Evolutionary conservation across 2,329 filamentous ascomycete genomes (phyloP), one percentile per base, ranked within the genome.

Genomic region (Coniochaeta sp.): DNA sequence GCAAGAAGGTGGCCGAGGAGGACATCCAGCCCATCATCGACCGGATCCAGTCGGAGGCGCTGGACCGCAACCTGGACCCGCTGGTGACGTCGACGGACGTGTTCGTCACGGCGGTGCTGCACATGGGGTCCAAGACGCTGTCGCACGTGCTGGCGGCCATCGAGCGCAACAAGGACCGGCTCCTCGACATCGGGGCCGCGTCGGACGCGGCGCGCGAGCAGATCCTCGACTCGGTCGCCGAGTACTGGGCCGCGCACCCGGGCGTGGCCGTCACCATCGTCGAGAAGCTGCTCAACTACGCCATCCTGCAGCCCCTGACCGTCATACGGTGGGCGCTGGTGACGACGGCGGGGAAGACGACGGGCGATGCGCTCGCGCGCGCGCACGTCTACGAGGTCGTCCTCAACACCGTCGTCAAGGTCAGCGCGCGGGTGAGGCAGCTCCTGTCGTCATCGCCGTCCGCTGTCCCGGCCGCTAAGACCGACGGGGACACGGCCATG

Each of bases 201-300:
- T 93, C 90, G 0, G 85, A 91, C 61, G 82, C 83, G 2, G 92
- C 91, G 1, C 86, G 92, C 44, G 84, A 87, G 47, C 95, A 99
- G 74, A 96, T 99, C 69, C 90, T 98, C 66, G 85, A 88, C 5
- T 90, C 90, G 4, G 92, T 98, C 42, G 90, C 97, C 79, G 82
- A 87, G 44, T 99, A 97, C 78, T 99, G 95, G 95, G 84, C 85
- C 55, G 88, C 93, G 34, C 93, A 99, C 68, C 92, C 93, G 0
- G 95, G 95, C 62, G 88, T 96, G 50, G 95, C 92, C 3, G 85
- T 98, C 66, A 90, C 90, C 67, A 96, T 99, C 67, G 84, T 98
- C 61, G 93, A 98, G 79, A 98, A 98, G 75, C 83, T 99, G 5
- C 87, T 99, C 67, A 99, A 98, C 77, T 99, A 97, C 77, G 93